A percentile compares a stretch with the other conserved stretches of the same genome.
phyloP scores from a whole-genome alignment of 169 alveolate genomes.

The Plasmodium blacklocki region DNA sequence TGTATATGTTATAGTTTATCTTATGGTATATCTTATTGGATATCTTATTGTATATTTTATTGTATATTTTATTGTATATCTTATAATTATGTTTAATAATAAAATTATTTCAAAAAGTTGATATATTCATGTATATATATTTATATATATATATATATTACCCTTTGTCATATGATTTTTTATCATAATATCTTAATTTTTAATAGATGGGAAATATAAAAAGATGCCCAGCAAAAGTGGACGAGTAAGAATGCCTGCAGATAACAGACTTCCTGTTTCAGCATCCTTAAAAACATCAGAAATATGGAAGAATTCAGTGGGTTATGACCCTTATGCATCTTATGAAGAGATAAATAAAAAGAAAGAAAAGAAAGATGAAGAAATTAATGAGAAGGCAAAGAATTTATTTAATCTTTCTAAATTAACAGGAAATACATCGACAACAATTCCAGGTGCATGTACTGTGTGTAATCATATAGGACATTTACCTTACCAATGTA shows the following conservation, averaged over 20 bases:
- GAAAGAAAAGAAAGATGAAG: conserved; percentile 29
- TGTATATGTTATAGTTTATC: not conserved
- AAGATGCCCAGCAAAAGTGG: conserved; percentile 77
- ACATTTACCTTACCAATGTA: conserved; percentile 73
- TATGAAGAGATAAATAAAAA: conserved; percentile 60
- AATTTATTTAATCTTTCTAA: conserved; percentile 37
- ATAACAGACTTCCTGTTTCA: conserved; percentile 72
- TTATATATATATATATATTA: not conserved
- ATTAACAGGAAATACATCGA: conserved; percentile 41
- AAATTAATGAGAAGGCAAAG: conserved; percentile 68
- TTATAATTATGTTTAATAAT: not conserved
- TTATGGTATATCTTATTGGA: too few relatives aligned
- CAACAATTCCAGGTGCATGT: conserved; percentile 76
- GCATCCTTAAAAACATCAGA: conserved; percentile 76
- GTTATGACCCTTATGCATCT: conserved; percentile 78
- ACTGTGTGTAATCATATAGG: conserved; percentile 64
- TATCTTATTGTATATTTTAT: too few relatives aligned
- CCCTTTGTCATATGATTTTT: too few relatives aligned
- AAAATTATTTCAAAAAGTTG: too few relatives aligned
- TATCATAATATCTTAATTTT: too few relatives aligned
- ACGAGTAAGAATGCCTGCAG: conserved; percentile 76
- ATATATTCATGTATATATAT: conserved; percentile 1
- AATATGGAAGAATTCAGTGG: conserved; percentile 77
- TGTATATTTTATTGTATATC: not conserved
- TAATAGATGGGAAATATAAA: not conserved